Base-by-base conservation (phyloP, 2,329 filamentous ascomycete genomes). In the Aspergillus quadricinctus region DNA sequence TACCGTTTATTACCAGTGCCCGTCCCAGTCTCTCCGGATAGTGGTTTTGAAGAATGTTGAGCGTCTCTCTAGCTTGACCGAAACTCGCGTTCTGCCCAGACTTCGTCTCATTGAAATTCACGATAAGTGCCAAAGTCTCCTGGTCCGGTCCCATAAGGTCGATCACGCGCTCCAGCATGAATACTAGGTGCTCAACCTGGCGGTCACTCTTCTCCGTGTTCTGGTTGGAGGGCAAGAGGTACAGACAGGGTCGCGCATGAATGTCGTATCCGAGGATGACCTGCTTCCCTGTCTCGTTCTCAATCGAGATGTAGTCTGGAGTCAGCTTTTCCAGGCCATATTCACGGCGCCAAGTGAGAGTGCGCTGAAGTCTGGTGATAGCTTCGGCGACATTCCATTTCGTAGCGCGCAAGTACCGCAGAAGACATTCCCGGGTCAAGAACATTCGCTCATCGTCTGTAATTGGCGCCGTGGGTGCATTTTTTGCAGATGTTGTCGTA, bases 251-350 rank as follows among this genome's bases (percentile, higher is more conserved):
- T n/a, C 93, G 82, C 50, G 83, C 88, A 58, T 90, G 80, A 57
- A 88, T 89, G 77, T 99, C 94, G 75, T 86, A 99, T 45, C 94
- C 94, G 21, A 94, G 75, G 56, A 96, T 81, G 56, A 96, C 82
- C 74, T 97, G 93, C 80, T 99, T 99, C 64, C 94, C 94, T 9
- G 93, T 97, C 78, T 93, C 92, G 73, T 97, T 96, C 79, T 99
- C 94, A 11, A 89, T 86, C 1, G 89, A 91, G 68, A 97, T 93
- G 76, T 96, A 89, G 8, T 97, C 92, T 9, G 88, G 81, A 0
- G 90, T 92, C 55, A 76, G 70, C 53, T 83, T 86, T 58, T 89
- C 84, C 56, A 95, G 81, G 49, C 91, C 92, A 69, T 96, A 99
- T 69, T 96, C 92, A 55, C 93, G 84, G 49, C 94, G 86, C 94